phyloP scores from a whole-genome alignment of 331 rosid species.

The Spiraea crenata region DNA sequence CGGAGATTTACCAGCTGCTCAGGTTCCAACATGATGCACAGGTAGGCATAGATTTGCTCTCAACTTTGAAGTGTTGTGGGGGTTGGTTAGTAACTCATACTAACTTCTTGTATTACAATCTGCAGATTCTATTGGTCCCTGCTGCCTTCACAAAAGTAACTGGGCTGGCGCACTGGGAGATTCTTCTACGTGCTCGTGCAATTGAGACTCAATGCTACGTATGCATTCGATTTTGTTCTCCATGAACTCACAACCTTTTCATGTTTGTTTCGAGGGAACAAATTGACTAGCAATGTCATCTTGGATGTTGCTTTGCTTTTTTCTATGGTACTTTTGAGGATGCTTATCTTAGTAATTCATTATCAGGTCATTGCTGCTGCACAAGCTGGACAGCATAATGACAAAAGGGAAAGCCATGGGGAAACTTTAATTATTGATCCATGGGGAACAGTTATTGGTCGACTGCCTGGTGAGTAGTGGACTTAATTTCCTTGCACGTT shows the following conservation, averaged over 20 bases:
- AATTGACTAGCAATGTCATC: neutral
- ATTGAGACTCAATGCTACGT: slow-evolving; percentile 94
- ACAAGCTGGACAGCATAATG: slow-evolving; percentile 78
- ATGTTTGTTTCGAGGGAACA: neutral
- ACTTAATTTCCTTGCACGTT: slow-evolving; percentile 18
- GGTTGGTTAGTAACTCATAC: slow-evolving; percentile 21
- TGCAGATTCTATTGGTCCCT: slow-evolving; percentile 83
- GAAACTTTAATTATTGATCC: slow-evolving; percentile 89
- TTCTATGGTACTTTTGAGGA: slow-evolving; percentile 16
- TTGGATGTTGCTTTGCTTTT: slow-evolving; percentile 13
- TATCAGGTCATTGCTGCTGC: slow-evolving; percentile 91
- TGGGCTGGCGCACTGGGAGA: slow-evolving; percentile 96
- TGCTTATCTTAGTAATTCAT: slow-evolving; percentile 27
- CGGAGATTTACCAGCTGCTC: slow-evolving; percentile 79
- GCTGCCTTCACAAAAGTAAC: slow-evolving; percentile 85
- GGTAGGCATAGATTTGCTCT: slow-evolving; percentile 36
- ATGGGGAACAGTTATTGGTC: slow-evolving; percentile 84
- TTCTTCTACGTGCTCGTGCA: slow-evolving; percentile 96
- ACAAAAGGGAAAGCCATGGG: slow-evolving; percentile 86
- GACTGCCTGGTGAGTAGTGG: slow-evolving; percentile 60
- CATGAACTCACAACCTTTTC: neutral
- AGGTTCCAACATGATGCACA: slow-evolving; percentile 79
- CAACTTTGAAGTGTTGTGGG: slow-evolving; percentile 17
- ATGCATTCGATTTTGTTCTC: slow-evolving; percentile 30
- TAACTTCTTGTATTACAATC: slow-evolving; percentile 16